Evolutionary conservation across 257 asterid species (phyloP).

Genomic region (Solanum chilense): DNA sequence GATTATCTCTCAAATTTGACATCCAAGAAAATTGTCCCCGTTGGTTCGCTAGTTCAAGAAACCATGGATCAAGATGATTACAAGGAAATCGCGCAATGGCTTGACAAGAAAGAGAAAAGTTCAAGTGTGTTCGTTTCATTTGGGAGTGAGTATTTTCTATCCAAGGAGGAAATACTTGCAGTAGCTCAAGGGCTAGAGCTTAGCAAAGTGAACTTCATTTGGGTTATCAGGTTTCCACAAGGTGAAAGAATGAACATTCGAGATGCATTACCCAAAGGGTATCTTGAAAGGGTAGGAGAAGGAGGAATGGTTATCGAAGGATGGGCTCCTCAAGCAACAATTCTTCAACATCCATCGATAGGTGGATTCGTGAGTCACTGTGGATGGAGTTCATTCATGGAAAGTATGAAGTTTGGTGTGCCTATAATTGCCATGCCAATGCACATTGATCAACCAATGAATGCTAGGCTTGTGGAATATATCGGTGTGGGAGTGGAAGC

Average conservation of each 20-base stretch:
- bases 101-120: slow-evolving; percentile 8
- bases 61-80: neutral
- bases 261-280: slow-evolving; percentile 19
- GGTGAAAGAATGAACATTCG: neutral
- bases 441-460: slow-evolving; percentile 26
- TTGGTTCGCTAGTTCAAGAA: slow-evolving; percentile 36
- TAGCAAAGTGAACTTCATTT: slow-evolving; percentile 29
- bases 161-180: slow-evolving; percentile 18
- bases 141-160: slow-evolving; percentile 38
- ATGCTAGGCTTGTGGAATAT: slow-evolving; percentile 19
- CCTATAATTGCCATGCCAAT: slow-evolving; percentile 27
- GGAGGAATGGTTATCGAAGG: slow-evolving; percentile 15
- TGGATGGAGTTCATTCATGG: slow-evolving; percentile 17
- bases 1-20: slow-evolving; percentile 4
- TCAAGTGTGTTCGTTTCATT: slow-evolving; percentile 34
- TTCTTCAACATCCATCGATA: slow-evolving; percentile 1
- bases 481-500: slow-evolving; percentile 19
- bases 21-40: slow-evolving; percentile 20
- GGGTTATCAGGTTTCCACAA: slow-evolving; percentile 44
- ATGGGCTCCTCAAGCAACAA: slow-evolving; percentile 26
- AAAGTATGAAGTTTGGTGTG: slow-evolving; percentile 17
- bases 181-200: slow-evolving; percentile 29
- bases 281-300: slow-evolving; percentile 1
- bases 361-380: neutral
- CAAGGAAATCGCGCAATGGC: slow-evolving; percentile 11